Conservation (phyloP, 2,329 filamentous ascomycete genomes). For the Penicillium sp. region DNA sequence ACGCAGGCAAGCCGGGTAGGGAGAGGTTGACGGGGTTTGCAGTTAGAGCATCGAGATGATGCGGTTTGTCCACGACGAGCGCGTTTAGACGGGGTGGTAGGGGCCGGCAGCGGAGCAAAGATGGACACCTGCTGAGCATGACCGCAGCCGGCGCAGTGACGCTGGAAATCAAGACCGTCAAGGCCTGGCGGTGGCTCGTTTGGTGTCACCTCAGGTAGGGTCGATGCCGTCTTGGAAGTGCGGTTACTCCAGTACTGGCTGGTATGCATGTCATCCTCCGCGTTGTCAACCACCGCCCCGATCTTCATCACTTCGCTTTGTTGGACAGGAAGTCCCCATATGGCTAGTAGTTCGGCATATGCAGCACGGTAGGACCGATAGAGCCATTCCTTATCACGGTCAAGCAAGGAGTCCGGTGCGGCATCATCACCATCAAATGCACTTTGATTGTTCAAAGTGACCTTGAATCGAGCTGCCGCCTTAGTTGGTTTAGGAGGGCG, state of each 20-base stretch:
- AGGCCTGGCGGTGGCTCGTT: slow-evolving; percentile 20
- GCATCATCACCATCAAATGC: slow-evolving; percentile 61
- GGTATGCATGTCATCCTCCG: slow-evolving; percentile 32
- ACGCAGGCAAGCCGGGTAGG: slow-evolving; percentile 49
- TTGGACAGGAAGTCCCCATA: slow-evolving; percentile 62
- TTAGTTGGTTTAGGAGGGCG: slow-evolving; percentile 37
- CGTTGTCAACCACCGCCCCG: slow-evolving; percentile 51
- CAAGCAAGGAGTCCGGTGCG: slow-evolving; percentile 56
- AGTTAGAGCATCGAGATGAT: slow-evolving; percentile 42
- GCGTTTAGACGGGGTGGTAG: slow-evolving; percentile 30
- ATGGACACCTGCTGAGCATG: slow-evolving; percentile 45
- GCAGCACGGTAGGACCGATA: slow-evolving; percentile 61
- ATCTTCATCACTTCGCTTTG: slow-evolving; percentile 65
- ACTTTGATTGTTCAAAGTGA: slow-evolving; percentile 62
- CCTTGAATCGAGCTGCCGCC: slow-evolving; percentile 48
- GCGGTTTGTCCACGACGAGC: slow-evolving; percentile 26
- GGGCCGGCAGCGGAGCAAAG: slow-evolving; percentile 35
- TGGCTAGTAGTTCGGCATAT: slow-evolving; percentile 65
- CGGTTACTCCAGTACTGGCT: slow-evolving; percentile 35
- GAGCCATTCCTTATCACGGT: slow-evolving; percentile 54
- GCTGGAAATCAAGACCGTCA: slow-evolving; percentile 49
- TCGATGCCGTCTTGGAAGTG: slow-evolving; percentile 34
- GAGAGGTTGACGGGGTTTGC: slow-evolving; percentile 42
- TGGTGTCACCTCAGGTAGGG: slow-evolving; percentile 32
- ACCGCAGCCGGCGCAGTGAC: slow-evolving; percentile 51